phyloP scores from a whole-genome alignment of 2,329 filamentous ascomycete species.

The Aaosphaeria arxii region DNA sequence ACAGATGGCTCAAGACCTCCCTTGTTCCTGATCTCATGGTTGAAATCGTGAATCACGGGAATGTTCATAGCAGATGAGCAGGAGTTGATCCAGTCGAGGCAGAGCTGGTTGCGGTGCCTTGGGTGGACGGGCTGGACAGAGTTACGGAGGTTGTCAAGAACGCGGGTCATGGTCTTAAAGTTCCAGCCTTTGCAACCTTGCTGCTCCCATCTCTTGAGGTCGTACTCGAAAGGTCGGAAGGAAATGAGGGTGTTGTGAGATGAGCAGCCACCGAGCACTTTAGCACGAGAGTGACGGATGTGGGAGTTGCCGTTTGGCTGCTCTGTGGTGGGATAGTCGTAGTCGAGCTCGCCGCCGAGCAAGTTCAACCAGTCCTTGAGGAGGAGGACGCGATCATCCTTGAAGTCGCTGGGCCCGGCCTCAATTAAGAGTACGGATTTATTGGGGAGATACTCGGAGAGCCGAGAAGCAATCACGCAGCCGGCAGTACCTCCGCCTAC shows the following conservation, averaged over 20 bases:
- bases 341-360: constrained; percentile 82
- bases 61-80: constrained; percentile 78
- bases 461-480: constrained; percentile 76
- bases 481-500: constrained; percentile 84
- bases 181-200: constrained; percentile 82
- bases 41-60: constrained; percentile 81
- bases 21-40: constrained; percentile 72
- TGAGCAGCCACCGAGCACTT: constrained; percentile 88
- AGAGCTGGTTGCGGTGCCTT: constrained; percentile 84
- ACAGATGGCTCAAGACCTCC: constrained; percentile 73
- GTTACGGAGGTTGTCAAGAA: constrained; percentile 81
- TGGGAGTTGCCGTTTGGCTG: constrained; percentile 89
- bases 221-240: constrained; percentile 87
- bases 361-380: constrained; percentile 84
- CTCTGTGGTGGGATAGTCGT: constrained; percentile 85
- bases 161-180: constrained; percentile 78
- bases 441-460: constrained; percentile 79
- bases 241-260: constrained; percentile 93
- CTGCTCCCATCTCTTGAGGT: constrained; percentile 79
- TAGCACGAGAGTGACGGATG: constrained; percentile 88
- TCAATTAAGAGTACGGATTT: constrained; percentile 82
- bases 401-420: constrained; percentile 84
- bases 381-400: constrained; percentile 81
- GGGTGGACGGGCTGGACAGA: constrained; percentile 86
- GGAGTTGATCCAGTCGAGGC: constrained; percentile 82